Base-by-base conservation (phyloP, 371 early-diverging fungal species). In the Zancudomyces culisetae region DNA sequence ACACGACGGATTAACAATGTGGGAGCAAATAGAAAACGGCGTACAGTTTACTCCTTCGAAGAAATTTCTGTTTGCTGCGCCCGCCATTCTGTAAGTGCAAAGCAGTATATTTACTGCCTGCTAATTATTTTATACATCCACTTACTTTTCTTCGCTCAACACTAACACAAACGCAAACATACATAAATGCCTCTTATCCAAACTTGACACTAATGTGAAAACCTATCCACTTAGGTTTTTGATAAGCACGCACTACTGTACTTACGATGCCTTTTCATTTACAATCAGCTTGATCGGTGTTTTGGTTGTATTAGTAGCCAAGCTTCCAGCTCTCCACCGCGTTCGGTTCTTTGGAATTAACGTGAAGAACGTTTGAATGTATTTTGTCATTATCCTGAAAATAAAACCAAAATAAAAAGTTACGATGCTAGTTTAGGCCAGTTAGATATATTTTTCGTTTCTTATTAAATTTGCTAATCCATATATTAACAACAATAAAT, bases 21-120 rank as follows among this genome's bases (percentile, higher is more conserved):
- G 97, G 97, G 97, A 96, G 67, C 97, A 96, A 70, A 90, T 96
- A 60, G 97, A 96, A 66, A 80, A 85, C 51, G 95, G 94, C 41
- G 83, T 76, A 26, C 92, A 93, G 60, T 94, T 92, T 63, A 94
- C 97, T n/a, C 90, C 94, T 3, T 82, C 95, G 27, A 85, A 90
- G 57, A 96, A 96, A 68, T 96, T 85, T 62, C 70, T 93, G 35
- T 92, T 90, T 12, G 83, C 84, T 10, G 77, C 90, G 22, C 97
- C 97, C 8, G 88, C 92, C 43, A 69, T 79, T 43, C 69, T 96
- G 92, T 95, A 84, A 76, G 86, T 69, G 20, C 8, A 30, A 29
- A 42, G n/a, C n/a, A n/a, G n/a, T n/a, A n/a, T n/a, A n/a, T n/a
- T n/a, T n/a, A n/a, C n/a, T n/a, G 35, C 20, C 19, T 39, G 26